Percentiles rank a stretch among this genome's conserved stretches.
Conservation (phyloP, 148 eudicot genomes). For the Polygonum maritimum region DNA sequence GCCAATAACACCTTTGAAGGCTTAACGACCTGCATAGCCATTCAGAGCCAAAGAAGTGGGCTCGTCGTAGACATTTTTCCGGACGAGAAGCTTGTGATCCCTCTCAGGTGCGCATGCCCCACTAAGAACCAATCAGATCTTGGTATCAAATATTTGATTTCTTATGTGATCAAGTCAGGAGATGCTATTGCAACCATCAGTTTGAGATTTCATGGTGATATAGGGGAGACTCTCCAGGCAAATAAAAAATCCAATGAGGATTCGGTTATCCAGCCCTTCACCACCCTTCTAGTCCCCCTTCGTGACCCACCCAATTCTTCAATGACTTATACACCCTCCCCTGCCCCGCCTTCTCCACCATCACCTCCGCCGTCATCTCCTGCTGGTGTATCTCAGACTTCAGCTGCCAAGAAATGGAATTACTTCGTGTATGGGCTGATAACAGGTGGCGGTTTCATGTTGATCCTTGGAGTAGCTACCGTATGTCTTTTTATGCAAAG, state of each 20-base stretch:
- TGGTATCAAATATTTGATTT: conserved; percentile 62
- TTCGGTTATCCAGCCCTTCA: conserved; percentile 34
- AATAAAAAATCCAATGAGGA: conserved; percentile 45
- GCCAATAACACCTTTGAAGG: conserved; percentile 57
- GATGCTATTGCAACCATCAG: conserved; percentile 28
- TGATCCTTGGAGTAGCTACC: conserved; percentile 11
- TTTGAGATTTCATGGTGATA: conserved; percentile 40
- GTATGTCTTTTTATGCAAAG: conserved; percentile 10
- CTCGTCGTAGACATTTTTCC: conserved; percentile 14
- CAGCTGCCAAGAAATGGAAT: conserved; percentile 24
- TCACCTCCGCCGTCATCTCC: conserved; percentile 11
- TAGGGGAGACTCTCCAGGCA: conserved; percentile 44
- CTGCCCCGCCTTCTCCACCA: conserved; percentile 26
- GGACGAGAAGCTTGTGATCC: conserved; percentile 40
- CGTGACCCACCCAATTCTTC: conserved; percentile 43
- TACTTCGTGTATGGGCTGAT: conserved; percentile 34
- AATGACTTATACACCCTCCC: conserved; percentile 21
- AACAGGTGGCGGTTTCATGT: conserved; percentile 28
- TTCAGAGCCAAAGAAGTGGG: conserved; percentile 33
- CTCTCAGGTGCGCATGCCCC: conserved; percentile 90
- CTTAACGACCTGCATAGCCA: conserved; percentile 57
- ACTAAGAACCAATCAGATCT: conserved; percentile 41
- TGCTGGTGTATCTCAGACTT: not conserved
- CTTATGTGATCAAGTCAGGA: conserved; percentile 33
- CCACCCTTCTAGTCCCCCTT: conserved; percentile 71